phyloP scores from a whole-genome alignment of 306 rosid species.

The Astragalus membranaceus region DNA sequence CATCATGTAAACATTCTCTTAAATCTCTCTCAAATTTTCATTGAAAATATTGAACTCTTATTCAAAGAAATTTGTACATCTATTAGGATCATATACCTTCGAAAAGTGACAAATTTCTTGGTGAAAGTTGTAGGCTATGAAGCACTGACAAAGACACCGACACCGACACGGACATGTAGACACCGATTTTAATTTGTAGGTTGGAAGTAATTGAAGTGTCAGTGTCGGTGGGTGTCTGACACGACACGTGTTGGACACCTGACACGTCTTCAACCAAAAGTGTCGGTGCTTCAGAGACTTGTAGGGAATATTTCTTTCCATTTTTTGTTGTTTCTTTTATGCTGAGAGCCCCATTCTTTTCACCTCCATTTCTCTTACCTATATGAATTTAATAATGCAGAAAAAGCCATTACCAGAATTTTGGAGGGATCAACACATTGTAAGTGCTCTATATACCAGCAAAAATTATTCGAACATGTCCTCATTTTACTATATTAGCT shows the following conservation, averaged over 20 bases:
- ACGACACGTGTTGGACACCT: too few relatives aligned
- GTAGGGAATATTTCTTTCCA: not conserved
- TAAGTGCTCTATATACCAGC: constrained; percentile 37
- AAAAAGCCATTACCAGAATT: constrained; percentile 90
- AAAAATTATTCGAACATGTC: not conserved
- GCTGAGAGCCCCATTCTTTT: not conserved
- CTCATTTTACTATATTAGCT: not conserved
- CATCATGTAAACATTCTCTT: not conserved
- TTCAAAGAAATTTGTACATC: not conserved
- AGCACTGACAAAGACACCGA: too few relatives aligned
- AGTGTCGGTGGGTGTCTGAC: too few relatives aligned
- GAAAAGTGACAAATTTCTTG: not conserved
- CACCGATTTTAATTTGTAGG: too few relatives aligned
- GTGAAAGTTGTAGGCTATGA: not conserved
- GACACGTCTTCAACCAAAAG: too few relatives aligned
- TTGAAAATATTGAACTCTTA: not conserved
- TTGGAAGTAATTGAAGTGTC: too few relatives aligned
- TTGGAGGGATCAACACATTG: constrained; percentile 90
- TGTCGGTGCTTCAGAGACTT: too few relatives aligned
- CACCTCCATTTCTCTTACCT: constrained; percentile 23
- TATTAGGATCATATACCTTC: not conserved
- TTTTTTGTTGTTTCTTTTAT: not conserved
- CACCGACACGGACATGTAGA: too few relatives aligned
- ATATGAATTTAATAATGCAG: constrained; percentile 44
- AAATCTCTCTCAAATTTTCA: not conserved